Evolutionary conservation across 176 grass and related monocot species (phyloP).

Genomic region (Tuctoria greenei): DNA sequence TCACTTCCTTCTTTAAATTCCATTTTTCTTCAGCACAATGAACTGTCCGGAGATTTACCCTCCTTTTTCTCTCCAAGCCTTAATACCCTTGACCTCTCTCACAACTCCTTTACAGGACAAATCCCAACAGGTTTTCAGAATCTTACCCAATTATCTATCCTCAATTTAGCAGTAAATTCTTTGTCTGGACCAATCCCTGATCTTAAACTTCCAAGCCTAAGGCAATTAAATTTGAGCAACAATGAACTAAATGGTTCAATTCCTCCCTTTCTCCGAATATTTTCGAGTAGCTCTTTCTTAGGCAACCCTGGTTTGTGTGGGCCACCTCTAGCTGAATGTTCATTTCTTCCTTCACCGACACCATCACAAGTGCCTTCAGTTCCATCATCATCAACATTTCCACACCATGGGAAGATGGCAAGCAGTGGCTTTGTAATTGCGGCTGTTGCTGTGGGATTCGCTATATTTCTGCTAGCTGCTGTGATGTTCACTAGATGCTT

Average conservation of each 20-base stretch:
- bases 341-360: conserved; percentile 45
- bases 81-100: conserved; percentile 74
- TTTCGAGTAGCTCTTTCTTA: conserved; percentile 65
- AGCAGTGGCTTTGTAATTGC: conserved; percentile 64
- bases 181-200: conserved; percentile 78
- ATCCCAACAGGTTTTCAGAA: conserved; percentile 62
- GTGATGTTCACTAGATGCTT: conserved; percentile 57
- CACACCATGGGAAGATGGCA: conserved; percentile 45
- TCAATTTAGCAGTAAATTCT: conserved; percentile 74
- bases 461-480: conserved; percentile 62
- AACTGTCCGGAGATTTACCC: conserved; percentile 79
- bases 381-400: conserved; percentile 33
- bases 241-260: conserved; percentile 80
- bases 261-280: conserved; percentile 72
- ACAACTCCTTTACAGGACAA: conserved; percentile 79
- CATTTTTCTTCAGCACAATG: conserved; percentile 89
- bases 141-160: conserved; percentile 59
- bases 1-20: conserved; percentile 73
- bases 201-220: conserved; percentile 63
- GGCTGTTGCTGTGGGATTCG: conserved; percentile 56
- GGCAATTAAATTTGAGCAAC: conserved; percentile 72
- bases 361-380: conserved; percentile 44
- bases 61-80: conserved; percentile 57
- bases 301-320: conserved; percentile 81
- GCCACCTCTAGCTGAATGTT: conserved; percentile 69